Percentiles rank a stretch among this genome's conserved stretches.
These are phyloP conservation scores for Nicotiana otophora DNA, from an alignment of 257 asterid genomes.

Conservation along the genomic window DNA sequence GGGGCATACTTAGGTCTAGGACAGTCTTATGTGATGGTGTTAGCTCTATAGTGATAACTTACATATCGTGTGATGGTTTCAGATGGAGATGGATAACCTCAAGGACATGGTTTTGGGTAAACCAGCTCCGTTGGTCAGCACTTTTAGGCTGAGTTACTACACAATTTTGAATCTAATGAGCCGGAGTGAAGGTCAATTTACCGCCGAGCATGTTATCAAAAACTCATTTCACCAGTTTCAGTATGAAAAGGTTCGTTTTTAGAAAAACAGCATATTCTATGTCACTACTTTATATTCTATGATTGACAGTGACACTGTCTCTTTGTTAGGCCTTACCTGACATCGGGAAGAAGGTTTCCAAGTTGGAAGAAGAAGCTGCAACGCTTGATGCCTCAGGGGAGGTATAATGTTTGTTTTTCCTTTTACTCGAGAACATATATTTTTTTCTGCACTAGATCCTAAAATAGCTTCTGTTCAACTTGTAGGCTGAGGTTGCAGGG, in stretches of 20 bases:
- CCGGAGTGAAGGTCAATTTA: conserved; percentile 95
- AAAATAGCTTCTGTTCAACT: conserved; percentile 17
- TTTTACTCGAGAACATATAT: neutral
- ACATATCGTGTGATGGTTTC: conserved; percentile 9
- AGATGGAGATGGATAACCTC: conserved; percentile 95
- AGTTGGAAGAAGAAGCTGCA: conserved; percentile 87
- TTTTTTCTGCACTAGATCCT: neutral
- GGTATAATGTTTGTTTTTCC: conserved; percentile 29
- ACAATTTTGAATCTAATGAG: conserved; percentile 88
- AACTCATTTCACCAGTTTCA: conserved; percentile 94
- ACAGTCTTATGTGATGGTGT: neutral
- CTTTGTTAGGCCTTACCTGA: conserved; percentile 76
- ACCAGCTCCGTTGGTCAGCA: conserved; percentile 96
- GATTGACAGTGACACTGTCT: conserved; percentile 19
- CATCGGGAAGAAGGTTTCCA: conserved; percentile 64
- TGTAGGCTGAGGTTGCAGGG: conserved; percentile 80
- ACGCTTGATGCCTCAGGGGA: conserved; percentile 88
- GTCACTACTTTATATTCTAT: conserved; percentile 3
- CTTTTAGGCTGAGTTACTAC: conserved; percentile 92
- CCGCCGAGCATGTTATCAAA: conserved; percentile 94
- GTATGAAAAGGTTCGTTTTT: conserved; percentile 68
- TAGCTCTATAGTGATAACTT: neutral
- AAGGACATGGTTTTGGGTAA: conserved; percentile 94
- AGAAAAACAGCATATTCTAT: neutral
- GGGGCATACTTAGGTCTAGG: neutral